Conservation (phyloP, 768 basidiomycete species). For the Lactarius trivialis region DNA sequence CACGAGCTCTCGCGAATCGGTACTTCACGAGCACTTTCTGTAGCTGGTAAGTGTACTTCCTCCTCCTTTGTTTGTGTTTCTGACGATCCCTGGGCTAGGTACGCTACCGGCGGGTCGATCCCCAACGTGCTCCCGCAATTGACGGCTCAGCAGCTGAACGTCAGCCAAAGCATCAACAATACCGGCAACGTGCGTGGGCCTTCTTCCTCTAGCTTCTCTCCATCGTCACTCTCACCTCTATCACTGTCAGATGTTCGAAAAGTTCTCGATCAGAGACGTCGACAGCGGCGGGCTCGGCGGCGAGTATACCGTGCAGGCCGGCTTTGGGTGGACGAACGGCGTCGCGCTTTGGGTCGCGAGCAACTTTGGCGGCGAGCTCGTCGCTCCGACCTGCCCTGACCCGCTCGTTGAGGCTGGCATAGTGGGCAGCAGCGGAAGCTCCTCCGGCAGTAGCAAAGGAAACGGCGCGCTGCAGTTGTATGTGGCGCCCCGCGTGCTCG, state of each 20-base stretch:
- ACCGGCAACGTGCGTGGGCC: conserved; percentile 61
- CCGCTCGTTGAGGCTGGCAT: conserved; percentile 6
- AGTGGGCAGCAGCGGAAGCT: neutral
- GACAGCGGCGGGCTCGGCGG: conserved; percentile 76
- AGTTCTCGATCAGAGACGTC: conserved; percentile 74
- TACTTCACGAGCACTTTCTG: conserved; percentile 80
- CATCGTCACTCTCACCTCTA: neutral
- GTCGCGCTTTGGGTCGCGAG: conserved; percentile 69
- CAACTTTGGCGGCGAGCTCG: conserved; percentile 54
- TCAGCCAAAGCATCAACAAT: conserved; percentile 58
- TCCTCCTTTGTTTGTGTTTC: neutral
- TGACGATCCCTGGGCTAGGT: conserved; percentile 38
- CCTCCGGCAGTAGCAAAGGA: neutral
- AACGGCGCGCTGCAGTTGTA: neutral
- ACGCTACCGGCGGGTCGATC: conserved; percentile 84
- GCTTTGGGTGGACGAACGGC: conserved; percentile 89
- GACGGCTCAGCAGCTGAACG: conserved; percentile 60
- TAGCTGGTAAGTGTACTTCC: conserved; percentile 58
- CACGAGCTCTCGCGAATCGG: conserved; percentile 75
- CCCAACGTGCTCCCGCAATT: conserved; percentile 61
- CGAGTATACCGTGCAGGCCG: conserved; percentile 80
- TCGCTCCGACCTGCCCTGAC: conserved; percentile 57
- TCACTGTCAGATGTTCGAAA: conserved; percentile 72
- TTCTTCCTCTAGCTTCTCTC: neutral
- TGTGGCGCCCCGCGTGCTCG: neutral